Conservation (phyloP, 805 yeast species). For the Lachancea waltii region DNA sequence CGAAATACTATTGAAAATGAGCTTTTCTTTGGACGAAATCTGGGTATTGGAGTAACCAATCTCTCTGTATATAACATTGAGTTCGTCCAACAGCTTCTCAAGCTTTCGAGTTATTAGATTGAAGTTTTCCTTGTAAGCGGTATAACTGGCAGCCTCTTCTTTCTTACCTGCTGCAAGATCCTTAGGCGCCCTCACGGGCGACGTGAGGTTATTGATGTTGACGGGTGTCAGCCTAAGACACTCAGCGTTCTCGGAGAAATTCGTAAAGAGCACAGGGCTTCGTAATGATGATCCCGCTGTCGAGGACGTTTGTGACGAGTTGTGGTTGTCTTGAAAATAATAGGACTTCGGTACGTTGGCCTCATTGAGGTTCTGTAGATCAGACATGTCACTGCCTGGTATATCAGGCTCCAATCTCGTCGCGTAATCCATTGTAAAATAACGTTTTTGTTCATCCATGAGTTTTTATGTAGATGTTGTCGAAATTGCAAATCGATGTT, state of each 20-base stretch:
- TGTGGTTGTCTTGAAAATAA: background rate
- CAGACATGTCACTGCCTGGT: background rate
- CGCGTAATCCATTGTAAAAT: no score
- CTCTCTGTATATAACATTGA: conserved; percentile 42
- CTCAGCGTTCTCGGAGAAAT: conserved; percentile 14
- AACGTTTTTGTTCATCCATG: no score
- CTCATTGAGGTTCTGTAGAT: conserved; percentile 7
- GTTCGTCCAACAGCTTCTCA: conserved; percentile 32
- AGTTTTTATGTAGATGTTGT: conserved; percentile 4
- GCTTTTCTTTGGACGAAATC: conserved; percentile 42
- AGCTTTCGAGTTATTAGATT: conserved; percentile 28
- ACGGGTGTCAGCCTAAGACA: conserved; percentile 30
- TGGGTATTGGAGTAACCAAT: conserved; percentile 52
- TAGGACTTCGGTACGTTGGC: background rate
- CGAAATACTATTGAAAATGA: conserved; percentile 44
- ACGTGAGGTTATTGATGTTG: conserved; percentile 16
- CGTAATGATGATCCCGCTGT: conserved; percentile 5
- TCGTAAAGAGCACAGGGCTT: conserved; percentile 6
- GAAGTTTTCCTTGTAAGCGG: conserved; percentile 28
- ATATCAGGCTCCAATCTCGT: no score
- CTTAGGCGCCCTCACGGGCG: conserved; percentile 14
- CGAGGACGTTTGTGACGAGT: conserved; percentile 3
- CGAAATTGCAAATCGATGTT: no score
- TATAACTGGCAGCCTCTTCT: conserved; percentile 9
- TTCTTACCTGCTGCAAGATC: conserved; percentile 1